These are phyloP conservation scores for Sporisorium iseilematis-ciliati DNA, from an alignment of 1,284 basidiomycete species.

Conservation along the genomic window DNA sequence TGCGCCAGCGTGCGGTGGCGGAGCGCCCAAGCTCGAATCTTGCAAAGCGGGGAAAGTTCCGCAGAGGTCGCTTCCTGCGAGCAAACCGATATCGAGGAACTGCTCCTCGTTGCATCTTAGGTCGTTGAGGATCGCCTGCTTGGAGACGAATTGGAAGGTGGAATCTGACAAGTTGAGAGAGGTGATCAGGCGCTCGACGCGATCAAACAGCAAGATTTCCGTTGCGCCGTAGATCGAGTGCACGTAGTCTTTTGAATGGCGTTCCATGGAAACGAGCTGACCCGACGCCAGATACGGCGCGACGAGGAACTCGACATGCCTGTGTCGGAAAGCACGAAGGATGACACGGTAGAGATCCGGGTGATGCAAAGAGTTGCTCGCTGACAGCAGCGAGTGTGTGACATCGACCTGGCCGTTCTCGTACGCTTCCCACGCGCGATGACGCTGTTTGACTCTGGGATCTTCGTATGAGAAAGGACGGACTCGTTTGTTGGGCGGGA, in stretches of 20 bases:
- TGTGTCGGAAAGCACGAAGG: conserved; percentile 90
- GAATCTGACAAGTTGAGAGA: conserved; percentile 72
- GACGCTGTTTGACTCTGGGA: conserved; percentile 57
- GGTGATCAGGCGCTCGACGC: conserved; percentile 93
- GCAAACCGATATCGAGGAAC: conserved; percentile 91
- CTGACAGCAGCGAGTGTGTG: conserved; percentile 84
- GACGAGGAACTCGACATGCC: conserved; percentile 94
- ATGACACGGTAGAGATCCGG: conserved; percentile 91
- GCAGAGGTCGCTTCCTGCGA: conserved; percentile 89
- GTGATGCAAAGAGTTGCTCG: conserved; percentile 74
- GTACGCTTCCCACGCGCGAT: conserved; percentile 66
- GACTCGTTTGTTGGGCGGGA: conserved; percentile 56
- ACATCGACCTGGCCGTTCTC: conserved; percentile 76
- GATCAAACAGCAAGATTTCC: conserved; percentile 86
- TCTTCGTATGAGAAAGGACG: conserved; percentile 66
- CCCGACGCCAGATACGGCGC: conserved; percentile 95
- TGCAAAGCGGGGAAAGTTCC: conserved; percentile 81
- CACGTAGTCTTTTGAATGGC: conserved; percentile 92
- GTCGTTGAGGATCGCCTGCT: conserved; percentile 81
- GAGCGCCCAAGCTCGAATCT: conserved; percentile 72
- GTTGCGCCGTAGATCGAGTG: conserved; percentile 93
- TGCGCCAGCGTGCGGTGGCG: conserved; percentile 39
- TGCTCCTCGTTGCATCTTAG: conserved; percentile 86
- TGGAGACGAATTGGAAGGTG: conserved; percentile 85
- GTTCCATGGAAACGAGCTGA: conserved; percentile 91